Conservation (phyloP, 1,139 yeast species). For the Candida tetrigidarum region DNA sequence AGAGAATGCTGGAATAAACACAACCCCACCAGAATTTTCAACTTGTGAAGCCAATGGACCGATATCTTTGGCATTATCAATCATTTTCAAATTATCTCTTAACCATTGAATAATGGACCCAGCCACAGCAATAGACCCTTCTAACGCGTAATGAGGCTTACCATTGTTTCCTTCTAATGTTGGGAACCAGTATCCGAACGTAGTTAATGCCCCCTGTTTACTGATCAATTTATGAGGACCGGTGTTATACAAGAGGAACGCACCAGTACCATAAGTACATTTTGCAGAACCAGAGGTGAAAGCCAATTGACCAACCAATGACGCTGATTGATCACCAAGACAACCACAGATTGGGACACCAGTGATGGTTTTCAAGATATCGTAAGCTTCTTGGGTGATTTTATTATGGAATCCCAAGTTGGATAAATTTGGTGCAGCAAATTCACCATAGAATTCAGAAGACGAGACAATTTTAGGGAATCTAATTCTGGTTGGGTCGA, state of each 20-base stretch:
- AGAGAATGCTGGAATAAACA: constrained; percentile 92
- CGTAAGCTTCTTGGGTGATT: constrained; percentile 55
- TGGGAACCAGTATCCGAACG: constrained; percentile 91
- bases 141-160: constrained; percentile 85
- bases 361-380: constrained; percentile 50
- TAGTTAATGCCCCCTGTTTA: constrained; percentile 82
- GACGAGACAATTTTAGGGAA: constrained; percentile 85
- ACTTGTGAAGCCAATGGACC: constrained; percentile 90
- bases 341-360: constrained; percentile 87
- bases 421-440: constrained; percentile 59
- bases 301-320: constrained; percentile 92
- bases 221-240: constrained; percentile 71
- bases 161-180: constrained; percentile 53
- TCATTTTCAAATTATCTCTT: constrained; percentile 84
- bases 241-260: constrained; percentile 87
- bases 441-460: constrained; percentile 78
- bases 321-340: constrained; percentile 94
- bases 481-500: constrained; percentile 69
- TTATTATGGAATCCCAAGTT: constrained; percentile 55
- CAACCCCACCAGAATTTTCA: constrained; percentile 86
- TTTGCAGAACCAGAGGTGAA: constrained; percentile 85
- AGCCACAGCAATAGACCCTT: constrained; percentile 96
- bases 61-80: constrained; percentile 81
- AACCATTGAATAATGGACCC: constrained; percentile 96
- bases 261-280: constrained; percentile 98